Conservation (phyloP, 108 stramenopile species). For the Aurantiochytrium sp. region DNA sequence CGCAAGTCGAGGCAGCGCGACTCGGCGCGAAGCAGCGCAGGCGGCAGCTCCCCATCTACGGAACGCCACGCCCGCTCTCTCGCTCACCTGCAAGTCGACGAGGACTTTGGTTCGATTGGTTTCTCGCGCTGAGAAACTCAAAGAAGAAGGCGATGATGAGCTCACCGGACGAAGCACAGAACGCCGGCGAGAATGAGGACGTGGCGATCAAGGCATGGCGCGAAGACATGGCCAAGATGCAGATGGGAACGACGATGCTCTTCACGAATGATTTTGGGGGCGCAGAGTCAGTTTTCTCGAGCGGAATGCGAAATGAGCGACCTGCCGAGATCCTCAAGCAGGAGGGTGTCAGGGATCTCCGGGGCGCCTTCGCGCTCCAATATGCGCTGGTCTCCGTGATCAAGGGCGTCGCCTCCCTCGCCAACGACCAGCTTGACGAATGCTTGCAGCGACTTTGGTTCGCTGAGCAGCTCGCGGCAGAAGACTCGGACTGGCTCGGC, state of each 20-base stretch:
- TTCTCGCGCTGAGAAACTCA: too few relatives aligned
- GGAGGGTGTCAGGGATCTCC: background rate
- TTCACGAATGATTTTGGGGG: background rate
- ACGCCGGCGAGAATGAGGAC: background rate
- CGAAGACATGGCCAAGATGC: slow-evolving; percentile 11
- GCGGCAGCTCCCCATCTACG: too few relatives aligned
- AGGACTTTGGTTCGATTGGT: too few relatives aligned
- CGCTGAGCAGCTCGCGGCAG: background rate
- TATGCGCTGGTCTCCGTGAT: background rate
- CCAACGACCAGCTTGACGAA: slow-evolving; percentile 11
- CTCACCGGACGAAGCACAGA: too few relatives aligned
- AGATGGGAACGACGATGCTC: slow-evolving; percentile 2
- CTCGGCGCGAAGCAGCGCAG: too few relatives aligned
- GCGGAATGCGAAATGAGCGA: background rate
- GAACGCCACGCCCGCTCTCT: too few relatives aligned
- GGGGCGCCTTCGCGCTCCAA: slow-evolving; percentile 6
- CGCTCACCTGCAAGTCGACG: too few relatives aligned
- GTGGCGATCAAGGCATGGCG: background rate
- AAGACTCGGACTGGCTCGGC: slow-evolving; percentile 2
- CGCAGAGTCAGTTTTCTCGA: slow-evolving; percentile 6
- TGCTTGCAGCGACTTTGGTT: background rate
- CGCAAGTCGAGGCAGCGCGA: too few relatives aligned
- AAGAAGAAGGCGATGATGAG: too few relatives aligned
- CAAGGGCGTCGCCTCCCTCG: slow-evolving; percentile 9
- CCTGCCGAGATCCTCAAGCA: background rate